Conservation (phyloP, 129 eudicot species). For the Cynara cardunculus region DNA sequence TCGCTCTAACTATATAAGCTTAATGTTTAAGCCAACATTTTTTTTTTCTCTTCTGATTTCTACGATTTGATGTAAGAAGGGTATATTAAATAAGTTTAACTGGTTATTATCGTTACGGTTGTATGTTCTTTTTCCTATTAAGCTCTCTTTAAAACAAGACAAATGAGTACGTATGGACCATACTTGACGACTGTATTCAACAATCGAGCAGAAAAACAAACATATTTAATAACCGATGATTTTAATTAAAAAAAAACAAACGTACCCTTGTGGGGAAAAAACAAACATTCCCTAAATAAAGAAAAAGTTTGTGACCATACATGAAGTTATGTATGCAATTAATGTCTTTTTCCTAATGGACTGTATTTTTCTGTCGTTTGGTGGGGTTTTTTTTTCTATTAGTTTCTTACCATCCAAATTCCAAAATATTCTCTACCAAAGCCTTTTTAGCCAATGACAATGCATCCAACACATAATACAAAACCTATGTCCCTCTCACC, state of each 20-base stretch:
- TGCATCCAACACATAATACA: constrained; percentile 13
- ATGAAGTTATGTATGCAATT: not conserved
- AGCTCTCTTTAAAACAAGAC: not conserved
- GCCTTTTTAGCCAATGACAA: not conserved
- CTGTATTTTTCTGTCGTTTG: not conserved
- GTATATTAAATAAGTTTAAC: not conserved
- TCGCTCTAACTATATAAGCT: not conserved
- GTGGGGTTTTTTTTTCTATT: constrained; percentile 5
- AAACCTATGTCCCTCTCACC: not conserved
- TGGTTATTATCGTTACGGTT: not conserved
- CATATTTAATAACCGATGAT: not conserved
- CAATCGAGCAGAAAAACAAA: not conserved
- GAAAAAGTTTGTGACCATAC: not conserved
- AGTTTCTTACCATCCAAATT: not conserved
- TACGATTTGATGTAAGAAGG: not conserved
- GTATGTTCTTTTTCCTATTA: not conserved
- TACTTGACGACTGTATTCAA: not conserved
- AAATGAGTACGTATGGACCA: not conserved
- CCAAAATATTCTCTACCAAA: not conserved
- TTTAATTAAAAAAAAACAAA: not conserved
- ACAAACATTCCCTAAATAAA: not conserved
- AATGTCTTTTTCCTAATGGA: not conserved
- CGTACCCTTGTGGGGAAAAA: not conserved
- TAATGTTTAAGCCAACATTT: not conserved
- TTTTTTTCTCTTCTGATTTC: too few relatives aligned